These are phyloP conservation scores for Leavenworthia alabamica DNA, from an alignment of 345 rosid species.

Conservation along the genomic window DNA sequence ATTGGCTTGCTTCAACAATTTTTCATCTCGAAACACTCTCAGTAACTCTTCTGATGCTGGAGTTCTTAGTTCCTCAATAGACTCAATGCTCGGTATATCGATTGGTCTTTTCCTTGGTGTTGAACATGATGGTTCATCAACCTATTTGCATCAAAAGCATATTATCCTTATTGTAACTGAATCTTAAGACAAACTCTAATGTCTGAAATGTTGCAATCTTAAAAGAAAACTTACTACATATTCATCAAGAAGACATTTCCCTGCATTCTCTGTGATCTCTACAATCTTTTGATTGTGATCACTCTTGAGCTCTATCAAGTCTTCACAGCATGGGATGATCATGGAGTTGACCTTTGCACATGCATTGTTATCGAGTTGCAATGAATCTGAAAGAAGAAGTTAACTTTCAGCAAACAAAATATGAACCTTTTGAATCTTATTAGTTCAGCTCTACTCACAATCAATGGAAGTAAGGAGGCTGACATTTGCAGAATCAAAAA, in stretches of 20 bases:
- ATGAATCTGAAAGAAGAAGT: conserved; percentile 48
- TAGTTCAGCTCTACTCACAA: conserved; percentile 45
- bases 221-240: conserved; percentile 58
- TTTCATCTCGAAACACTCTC: conserved; percentile 64
- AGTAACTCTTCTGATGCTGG: conserved; percentile 77
- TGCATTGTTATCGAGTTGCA: conserved; percentile 87
- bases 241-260: conserved; percentile 84
- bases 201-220: not conserved
- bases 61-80: conserved; percentile 86
- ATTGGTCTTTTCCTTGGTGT: conserved; percentile 76
- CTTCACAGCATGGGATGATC: conserved; percentile 72
- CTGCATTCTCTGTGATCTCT: conserved; percentile 79
- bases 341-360: conserved; percentile 74
- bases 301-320: conserved; percentile 72
- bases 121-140: conserved; percentile 90
- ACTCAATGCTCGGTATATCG: conserved; percentile 60
- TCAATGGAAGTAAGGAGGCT: conserved; percentile 65
- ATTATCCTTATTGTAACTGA: not conserved
- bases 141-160: conserved; percentile 36
- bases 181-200: not conserved
- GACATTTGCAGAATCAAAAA: conserved; percentile 54
- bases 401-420: not conserved
- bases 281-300: conserved; percentile 75
- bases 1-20: conserved; percentile 52
- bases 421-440: not conserved